Evolutionary conservation across 768 basidiomycete species (phyloP), one percentile per base, ranked within the genome.

Genomic region (Amanita muscaria): DNA sequence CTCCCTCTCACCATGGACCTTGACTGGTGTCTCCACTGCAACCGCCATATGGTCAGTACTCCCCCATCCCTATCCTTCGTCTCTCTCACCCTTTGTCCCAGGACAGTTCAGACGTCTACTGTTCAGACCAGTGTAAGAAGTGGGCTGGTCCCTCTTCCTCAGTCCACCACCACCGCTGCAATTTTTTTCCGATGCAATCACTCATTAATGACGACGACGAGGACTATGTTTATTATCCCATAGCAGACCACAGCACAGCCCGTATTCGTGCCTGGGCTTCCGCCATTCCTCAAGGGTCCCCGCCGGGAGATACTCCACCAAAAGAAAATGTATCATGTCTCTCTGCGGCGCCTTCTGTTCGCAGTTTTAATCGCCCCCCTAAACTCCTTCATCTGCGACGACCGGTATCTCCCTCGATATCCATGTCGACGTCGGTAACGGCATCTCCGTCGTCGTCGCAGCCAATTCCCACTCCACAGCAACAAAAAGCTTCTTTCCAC

Each of bases 11-110:
- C 63, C 53, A 77, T 81, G 72, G 81, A 83, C 62, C 70, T 73
- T 51, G 75, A 83, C 66, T 83, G 79, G 79, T 87, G 83, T 59
- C 66, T 85, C 52, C 66, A 69, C 44, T 87, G 83, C 67, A 68
- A 71, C 51, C 69, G 72, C 51, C 73, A 70, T 52, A 61, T 80
- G 50, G 82, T 76, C 59, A 29, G 77, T 29, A 48, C 41, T 30
- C 47, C 42, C 32, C 18, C 25, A 22, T 30, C 24, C 30, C n/a
- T 49, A 34, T 16, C 39, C 32, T 23, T 46, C 4, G 42, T 27
- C 51, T 47, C 57, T 59, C 43, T 43, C 43, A 37, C 46, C 49
- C 18, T 21, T 38, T 23, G 33, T 42, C 32, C 18, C 47, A 63
- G 63, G 55, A 74, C 22, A 57, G 59, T 3, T 48, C 57, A 1